Conservation (phyloP, 176 grass and related monocot species). For the Juncus effusus region DNA sequence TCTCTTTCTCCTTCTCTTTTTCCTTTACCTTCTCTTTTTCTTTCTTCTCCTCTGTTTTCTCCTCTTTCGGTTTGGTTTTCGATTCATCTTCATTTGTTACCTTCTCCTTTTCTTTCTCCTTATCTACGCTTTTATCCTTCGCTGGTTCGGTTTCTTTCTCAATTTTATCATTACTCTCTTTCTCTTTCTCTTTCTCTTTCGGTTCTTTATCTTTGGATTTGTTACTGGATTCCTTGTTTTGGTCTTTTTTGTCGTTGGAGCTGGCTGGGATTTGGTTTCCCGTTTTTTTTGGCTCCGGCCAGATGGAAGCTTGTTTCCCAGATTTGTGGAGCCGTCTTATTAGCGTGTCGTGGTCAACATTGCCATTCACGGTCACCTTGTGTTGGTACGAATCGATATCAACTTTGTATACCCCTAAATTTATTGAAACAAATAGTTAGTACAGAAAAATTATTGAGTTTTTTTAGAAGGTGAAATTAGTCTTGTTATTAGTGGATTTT, state of each 20-base stretch:
- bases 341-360: constrained; percentile 37
- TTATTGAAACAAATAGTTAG: background rate
- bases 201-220: background rate
- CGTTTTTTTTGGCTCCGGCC: constrained; percentile 39
- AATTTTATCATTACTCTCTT: constrained; percentile 24
- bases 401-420: constrained; percentile 59
- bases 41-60: constrained; percentile 15
- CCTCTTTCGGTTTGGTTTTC: constrained; percentile 6
- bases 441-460: background rate
- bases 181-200: constrained; percentile 39
- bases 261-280: background rate
- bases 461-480: constrained; percentile 1
- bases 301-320: constrained; percentile 57
- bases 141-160: constrained; percentile 28
- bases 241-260: constrained; percentile 1
- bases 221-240: constrained; percentile 25
- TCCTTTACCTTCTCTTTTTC: constrained; percentile 33
- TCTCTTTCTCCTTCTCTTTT: constrained; percentile 18
- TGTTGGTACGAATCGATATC: constrained; percentile 64
- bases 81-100: constrained; percentile 30
- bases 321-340: constrained; percentile 58
- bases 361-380: constrained; percentile 68
- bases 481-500: background rate
- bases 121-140: constrained; percentile 28
- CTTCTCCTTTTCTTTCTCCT: constrained; percentile 32